Base-by-base conservation (phyloP, 1,284 basidiomycete genomes). In the Spongiforma sp. region DNA sequence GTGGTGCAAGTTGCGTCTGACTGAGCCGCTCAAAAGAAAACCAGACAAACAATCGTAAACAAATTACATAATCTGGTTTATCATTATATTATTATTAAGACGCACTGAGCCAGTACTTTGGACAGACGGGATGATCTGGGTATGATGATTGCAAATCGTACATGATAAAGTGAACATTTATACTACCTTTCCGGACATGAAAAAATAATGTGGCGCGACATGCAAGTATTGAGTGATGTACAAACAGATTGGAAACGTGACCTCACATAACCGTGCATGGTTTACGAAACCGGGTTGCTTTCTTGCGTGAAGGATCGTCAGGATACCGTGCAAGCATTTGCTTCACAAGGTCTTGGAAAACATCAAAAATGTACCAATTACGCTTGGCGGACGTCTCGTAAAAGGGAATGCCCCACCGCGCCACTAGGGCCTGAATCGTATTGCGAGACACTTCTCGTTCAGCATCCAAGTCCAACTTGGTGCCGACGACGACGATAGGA, bases 401-500 rank as follows among this genome's bases (percentile, higher is more conserved):
- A 73, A 93, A 93, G 2, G 92, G 91, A 26, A 93, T 78, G 53
- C 82, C 82, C 93, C 93, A 95, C 11, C 82, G 80, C 53, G 78
- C 80, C 10, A 89, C 86, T 10, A 94, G 83, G 12, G 85, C 79
- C 69, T 90, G 86, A 52, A 94, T 91, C 0, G 85, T 86, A 54
- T 78, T 82, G 52, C 86, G 82, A 26, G 86, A 85, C 7, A 96
- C 93, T 73, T 95, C 93, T 34, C 95, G 86, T 77, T 96, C 94
- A 65, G 86, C 87, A 39, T 85, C 84, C 61, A 96, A 86, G 77
- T 96, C 95, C 64, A 93, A 84, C 78, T 96, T 96, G 60, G 94
- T 95, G 52, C 94, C 94, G 21, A 95, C 93, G 15, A 96, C 85
- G 41, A 96, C 91, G 69, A 96, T 92, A 12, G 94, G 94, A 34